Base-by-base conservation (phyloP, 352 stramenopile species). In the Thalassiosira exigua region DNA sequence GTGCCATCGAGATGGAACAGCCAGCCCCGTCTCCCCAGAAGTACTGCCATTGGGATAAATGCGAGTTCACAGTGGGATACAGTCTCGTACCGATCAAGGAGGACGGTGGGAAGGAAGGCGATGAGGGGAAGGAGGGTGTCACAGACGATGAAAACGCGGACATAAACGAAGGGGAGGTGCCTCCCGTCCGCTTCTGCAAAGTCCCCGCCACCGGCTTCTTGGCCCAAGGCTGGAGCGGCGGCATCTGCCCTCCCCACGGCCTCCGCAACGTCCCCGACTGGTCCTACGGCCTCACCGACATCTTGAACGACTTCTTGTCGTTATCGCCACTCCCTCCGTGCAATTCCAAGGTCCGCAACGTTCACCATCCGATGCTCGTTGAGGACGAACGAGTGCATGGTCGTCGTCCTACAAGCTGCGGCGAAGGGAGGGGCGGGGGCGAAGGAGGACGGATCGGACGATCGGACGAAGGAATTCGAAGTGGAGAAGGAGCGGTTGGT, bases 31-130 rank as follows among this genome's bases (percentile, higher is more conserved):
- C 94, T 26, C 95, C 95, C 1, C 73, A 88, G 46, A 91, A 91
- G 0, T 88, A 95, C 77, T 94, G 94, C 24, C 98, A 98, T 83
- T 90, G 97, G 32, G 99, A 99, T 92, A 99, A 99, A 88, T 98
- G 94, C 79, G 96, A 98, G 76, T 98, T 98, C 82, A 99, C 93
- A 41, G 95, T 98, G 77, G 96, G 96, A 11, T 91, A 87, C 68
- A 61, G 68, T 58, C 42, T 73, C 9, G 22, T 69, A 12, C 4
- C 32, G 0, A 32, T 19, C 41, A 68, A 59, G 2, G 42, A 39
- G 17, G 46, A 32, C 61, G 14, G 7, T 52, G 41, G 33, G 2
- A 42, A 71, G 29, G 29, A 62, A 2, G 26, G 39, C 51, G 39
- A 60, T 26, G 27, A 59, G 24, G 57, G 44, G 2, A 30, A 30